Evolutionary conservation across 2,329 filamentous ascomycete genomes (phyloP), one percentile per base, ranked within the genome.

Genomic region (Chaetomium olivaceum): DNA sequence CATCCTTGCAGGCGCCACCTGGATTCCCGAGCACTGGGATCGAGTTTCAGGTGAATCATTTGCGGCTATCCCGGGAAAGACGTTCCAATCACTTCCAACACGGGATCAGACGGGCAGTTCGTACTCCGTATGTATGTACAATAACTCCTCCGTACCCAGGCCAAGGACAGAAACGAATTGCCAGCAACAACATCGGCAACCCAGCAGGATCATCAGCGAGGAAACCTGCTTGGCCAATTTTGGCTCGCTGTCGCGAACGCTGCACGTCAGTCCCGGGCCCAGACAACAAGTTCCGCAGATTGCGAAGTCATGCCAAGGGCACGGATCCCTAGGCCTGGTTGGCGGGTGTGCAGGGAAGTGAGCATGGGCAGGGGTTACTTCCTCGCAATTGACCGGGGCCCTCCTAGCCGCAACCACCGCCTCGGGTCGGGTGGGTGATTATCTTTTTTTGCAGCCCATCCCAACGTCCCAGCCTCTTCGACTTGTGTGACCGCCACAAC

Each of bases 351-450:
- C 57, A 69, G 65, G 67, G 61, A 55, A 63, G 27, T 50, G 50
- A 43, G 61, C 62, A 62, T 63, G 36, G 52, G 51, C 65, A 70
- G 65, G 70, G 67, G 63, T 67, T 36, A 8, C 61, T 65, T 66
- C 63, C 62, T 68, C 68, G 67, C 58, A 66, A 69, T 65, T 57
- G 68, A 73, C 71, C 61, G 46, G 71, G 71, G 69, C 50, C 54
- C 55, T 70, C 70, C 66, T 70, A 56, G 67, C 56, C 62, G 62
- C 65, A 70, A 72, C 71, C 71, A 67, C 62, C 56, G 51, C 68
- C 61, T 69, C 70, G 71, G 71, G 71, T 71, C 70, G 61, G 52
- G 12, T 25, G 62, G 16, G 27, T 19, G 56, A 29, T 4, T 27
- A 29, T 8, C 21, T 31, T n/a, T 11, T 33, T 50, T 36, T 43